phyloP scores from a whole-genome alignment of 768 basidiomycete genomes.

The Tricholoma bakamatsutake region DNA sequence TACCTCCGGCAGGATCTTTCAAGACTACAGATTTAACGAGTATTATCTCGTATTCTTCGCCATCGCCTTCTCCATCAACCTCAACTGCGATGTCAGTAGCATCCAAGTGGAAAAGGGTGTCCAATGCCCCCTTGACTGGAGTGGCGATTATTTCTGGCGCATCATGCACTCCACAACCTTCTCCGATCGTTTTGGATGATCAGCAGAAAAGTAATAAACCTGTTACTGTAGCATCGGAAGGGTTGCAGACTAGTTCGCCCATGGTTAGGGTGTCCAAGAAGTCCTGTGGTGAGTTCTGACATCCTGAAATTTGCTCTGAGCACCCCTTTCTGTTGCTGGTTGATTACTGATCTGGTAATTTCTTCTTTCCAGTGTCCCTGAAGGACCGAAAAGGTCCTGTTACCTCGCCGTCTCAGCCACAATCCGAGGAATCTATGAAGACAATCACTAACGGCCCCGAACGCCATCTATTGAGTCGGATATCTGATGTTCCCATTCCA shows the following conservation, averaged over 20 bases:
- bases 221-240: background rate
- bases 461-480: constrained; percentile 10
- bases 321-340: background rate
- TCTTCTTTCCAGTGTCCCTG: constrained; percentile 5
- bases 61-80: constrained; percentile 17
- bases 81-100: constrained; percentile 10
- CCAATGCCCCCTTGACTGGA: constrained; percentile 1
- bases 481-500: constrained; percentile 6
- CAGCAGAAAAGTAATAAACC: background rate
- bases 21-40: constrained; percentile 13
- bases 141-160: background rate
- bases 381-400: constrained; percentile 10
- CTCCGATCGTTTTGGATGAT: background rate
- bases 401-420: background rate
- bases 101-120: constrained; percentile 29
- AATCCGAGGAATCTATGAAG: background rate
- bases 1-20: constrained; percentile 6
- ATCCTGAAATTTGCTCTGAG: background rate
- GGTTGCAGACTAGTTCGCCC: background rate
- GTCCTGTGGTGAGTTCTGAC: constrained; percentile 6
- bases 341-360: background rate
- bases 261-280: background rate
- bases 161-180: background rate
- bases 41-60: constrained; percentile 18
- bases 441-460: background rate